These are phyloP conservation scores for Wallacemonas collosoma DNA, from an alignment of 208 protist genomes.

Conservation along the genomic window DNA sequence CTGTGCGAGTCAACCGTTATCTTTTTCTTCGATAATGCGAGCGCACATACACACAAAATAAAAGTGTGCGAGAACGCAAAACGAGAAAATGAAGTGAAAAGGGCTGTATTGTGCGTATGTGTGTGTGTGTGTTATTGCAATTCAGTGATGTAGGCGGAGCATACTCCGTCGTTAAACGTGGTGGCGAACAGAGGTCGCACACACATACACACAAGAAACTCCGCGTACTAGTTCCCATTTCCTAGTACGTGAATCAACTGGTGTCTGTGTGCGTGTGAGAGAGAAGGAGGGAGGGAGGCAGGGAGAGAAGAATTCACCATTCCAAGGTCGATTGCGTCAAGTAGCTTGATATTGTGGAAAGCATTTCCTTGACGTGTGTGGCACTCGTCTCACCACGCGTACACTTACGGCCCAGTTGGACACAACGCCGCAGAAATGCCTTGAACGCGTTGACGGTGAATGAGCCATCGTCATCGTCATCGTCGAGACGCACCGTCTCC, in stretches of 20 bases:
- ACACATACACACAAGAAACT: no score
- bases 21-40: no score
- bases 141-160: no score
- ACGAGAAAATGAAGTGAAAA: no score
- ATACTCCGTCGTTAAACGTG: no score
- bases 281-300: not conserved
- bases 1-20: no score
- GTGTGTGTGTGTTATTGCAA: no score
- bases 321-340: conserved; percentile 20
- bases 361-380: conserved; percentile 17
- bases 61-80: no score
- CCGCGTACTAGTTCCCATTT: not conserved
- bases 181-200: no score
- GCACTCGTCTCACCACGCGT: conserved; percentile 3
- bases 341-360: conserved; percentile 7
- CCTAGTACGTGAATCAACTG: not conserved
- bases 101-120: no score
- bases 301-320: conserved; percentile 16
- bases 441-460: conserved; percentile 56
- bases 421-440: conserved; percentile 43
- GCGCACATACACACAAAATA: no score
- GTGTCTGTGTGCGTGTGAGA: not conserved
- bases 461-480: conserved; percentile 67
- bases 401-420: conserved; percentile 37
- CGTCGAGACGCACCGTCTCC: not conserved